Evolutionary conservation across 495 filamentous ascomycete genomes (phyloP), one percentile per base, ranked within the genome.

Genomic region (Penicillium samsonianum): DNA sequence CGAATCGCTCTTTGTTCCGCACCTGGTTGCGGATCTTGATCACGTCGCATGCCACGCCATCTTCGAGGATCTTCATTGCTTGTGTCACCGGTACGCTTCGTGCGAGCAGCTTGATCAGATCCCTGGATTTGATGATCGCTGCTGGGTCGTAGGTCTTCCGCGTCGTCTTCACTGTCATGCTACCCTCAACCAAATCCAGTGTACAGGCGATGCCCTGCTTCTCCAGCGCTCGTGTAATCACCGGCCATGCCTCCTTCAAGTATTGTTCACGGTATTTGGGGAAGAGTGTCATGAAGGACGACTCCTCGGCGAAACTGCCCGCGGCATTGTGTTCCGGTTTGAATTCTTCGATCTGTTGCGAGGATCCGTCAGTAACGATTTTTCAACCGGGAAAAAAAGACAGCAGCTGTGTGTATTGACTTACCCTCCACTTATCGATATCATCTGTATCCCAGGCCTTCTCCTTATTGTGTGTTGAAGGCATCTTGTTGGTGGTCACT

Each of bases 391-490:
- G 20, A 42, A 38, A 37, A 50, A 37, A 7, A 33, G 8, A 0
- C 4, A 43, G 19, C 31, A 30, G 10, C 4, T 22, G 35, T 37
- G 8, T 9, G 5, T 17, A 8, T 23, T 14, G 35, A 68, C 64
- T 55, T 60, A 90, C 83, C 83, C 92, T 94, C 93, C 93, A 98
- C 70, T 96, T 96, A 71, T 98, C 93, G 61, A 97, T 91, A 65
- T 96, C 94, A 56, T 94, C 91, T 47, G 91, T 96, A 71, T 98
- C 93, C 94, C 93, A 98, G 35, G 94, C 90, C 71, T 98, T 98
- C 5, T 96, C 91, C 57, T 83, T 87, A 57, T 96, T 94, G 78
- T 96, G 87, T 55, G 90, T 96, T 51, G 90, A 95, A 54, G 93
- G 93, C 93, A 97, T 97, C 40, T 54, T 78, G 70, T 30, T 44